Conservation (phyloP, 495 filamentous ascomycete species). For the Aspergillus sclerotioniger region DNA sequence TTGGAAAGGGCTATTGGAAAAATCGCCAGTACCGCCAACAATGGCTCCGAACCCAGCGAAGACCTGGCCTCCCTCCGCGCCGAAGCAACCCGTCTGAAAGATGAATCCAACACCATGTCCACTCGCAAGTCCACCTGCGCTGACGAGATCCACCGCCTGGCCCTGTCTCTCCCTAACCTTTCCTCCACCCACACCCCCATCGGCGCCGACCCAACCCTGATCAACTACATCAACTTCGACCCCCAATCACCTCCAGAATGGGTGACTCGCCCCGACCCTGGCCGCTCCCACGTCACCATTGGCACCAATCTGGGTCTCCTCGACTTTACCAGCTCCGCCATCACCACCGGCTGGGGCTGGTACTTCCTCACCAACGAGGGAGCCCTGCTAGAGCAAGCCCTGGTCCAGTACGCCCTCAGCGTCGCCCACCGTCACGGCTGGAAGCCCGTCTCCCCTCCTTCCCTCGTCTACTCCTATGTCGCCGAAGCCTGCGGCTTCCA, state of each 20-base stretch:
- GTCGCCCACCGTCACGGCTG: slow-evolving; percentile 70
- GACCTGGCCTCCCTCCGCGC: slow-evolving; percentile 40
- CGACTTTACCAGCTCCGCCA: slow-evolving; percentile 78
- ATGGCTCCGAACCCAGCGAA: slow-evolving; percentile 9
- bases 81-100: slow-evolving; percentile 70
- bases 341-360: slow-evolving; percentile 91
- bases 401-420: slow-evolving; percentile 78
- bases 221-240: slow-evolving; percentile 75
- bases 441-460: slow-evolving; percentile 76
- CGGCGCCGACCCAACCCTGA: slow-evolving; percentile 55
- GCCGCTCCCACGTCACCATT: slow-evolving; percentile 75
- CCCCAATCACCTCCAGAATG: slow-evolving; percentile 51
- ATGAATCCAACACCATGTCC: slow-evolving; percentile 57
- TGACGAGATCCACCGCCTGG: slow-evolving; percentile 69
- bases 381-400: slow-evolving; percentile 86
- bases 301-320: slow-evolving; percentile 75
- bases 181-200: slow-evolving; percentile 73
- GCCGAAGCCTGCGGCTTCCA: slow-evolving; percentile 89
- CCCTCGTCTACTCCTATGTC: slow-evolving; percentile 88
- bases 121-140: slow-evolving; percentile 56
- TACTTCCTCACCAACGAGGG: slow-evolving; percentile 90
- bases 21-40: slow-evolving; percentile 24
- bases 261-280: slow-evolving; percentile 46
- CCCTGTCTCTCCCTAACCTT: slow-evolving; percentile 81
- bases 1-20: slow-evolving; percentile 42